Evolutionary conservation across 352 stramenopile species (phyloP).

Genomic region (Phytophthora ramorum): DNA sequence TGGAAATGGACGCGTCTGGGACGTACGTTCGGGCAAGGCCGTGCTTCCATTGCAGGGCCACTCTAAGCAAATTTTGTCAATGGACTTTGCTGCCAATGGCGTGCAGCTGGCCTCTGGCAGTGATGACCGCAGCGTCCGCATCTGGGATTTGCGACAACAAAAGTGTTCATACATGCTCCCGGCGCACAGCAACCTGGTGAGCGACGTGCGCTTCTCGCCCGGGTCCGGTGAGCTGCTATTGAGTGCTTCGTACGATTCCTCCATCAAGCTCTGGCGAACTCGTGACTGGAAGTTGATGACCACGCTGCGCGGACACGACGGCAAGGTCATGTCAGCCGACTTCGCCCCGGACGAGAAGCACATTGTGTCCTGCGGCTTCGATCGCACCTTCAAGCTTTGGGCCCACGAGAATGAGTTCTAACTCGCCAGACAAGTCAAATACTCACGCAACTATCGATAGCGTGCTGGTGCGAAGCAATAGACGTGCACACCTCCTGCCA

Average conservation of each 20-base stretch:
- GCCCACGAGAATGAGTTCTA: constrained; percentile 92
- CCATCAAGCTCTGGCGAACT: constrained; percentile 94
- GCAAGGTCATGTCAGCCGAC: constrained; percentile 95
- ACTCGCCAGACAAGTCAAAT: constrained; percentile 7
- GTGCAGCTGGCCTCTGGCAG: constrained; percentile 94
- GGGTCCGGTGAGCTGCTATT: constrained; percentile 87
- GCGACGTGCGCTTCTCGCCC: constrained; percentile 90
- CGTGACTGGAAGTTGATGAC: constrained; percentile 93
- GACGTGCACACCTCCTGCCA: constrained; percentile 13
- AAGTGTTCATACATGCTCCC: constrained; percentile 94
- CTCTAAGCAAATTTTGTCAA: constrained; percentile 94
- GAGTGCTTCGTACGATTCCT: constrained; percentile 95
- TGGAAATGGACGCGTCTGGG: constrained; percentile 95
- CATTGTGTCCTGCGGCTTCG: constrained; percentile 90
- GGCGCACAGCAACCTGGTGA: constrained; percentile 95
- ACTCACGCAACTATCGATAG: background rate
- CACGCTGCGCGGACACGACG: constrained; percentile 93
- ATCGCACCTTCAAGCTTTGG: constrained; percentile 95
- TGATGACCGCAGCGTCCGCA: constrained; percentile 96
- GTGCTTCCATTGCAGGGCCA: constrained; percentile 93
- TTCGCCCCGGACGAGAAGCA: constrained; percentile 91
- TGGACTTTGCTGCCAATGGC: constrained; percentile 95
- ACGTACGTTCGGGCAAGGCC: constrained; percentile 95
- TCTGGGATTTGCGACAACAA: constrained; percentile 96
- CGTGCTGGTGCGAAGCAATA: background rate